Conservation (phyloP, 306 rosid species). For the Vachellia pachyceras region DNA sequence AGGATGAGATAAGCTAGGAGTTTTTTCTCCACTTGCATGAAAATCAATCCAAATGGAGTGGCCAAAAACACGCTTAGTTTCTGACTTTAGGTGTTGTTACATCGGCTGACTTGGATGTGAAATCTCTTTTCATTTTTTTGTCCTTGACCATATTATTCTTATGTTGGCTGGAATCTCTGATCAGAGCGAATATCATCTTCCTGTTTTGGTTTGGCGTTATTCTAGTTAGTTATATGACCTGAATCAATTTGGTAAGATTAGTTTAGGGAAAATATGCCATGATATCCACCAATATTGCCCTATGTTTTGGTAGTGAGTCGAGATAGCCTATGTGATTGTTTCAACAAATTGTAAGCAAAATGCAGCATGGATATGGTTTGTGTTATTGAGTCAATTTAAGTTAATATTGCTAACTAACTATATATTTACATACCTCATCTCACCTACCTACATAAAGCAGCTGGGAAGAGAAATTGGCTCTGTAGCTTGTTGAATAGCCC, state of each 20-base stretch:
- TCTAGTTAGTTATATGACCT: not conserved
- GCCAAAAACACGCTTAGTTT: no score
- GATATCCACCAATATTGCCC: not conserved
- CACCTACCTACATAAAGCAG: not conserved
- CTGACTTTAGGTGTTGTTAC: not conserved
- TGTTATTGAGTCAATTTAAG: not conserved
- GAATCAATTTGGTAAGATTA: not conserved
- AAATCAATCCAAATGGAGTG: no score
- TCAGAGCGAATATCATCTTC: not conserved
- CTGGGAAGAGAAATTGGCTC: not conserved
- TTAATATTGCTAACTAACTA: not conserved
- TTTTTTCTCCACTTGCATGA: no score
- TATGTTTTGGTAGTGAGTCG: not conserved
- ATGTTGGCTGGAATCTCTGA: not conserved
- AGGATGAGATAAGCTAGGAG: no score
- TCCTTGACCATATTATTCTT: not conserved
- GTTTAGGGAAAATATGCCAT: not conserved
- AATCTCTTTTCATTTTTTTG: not conserved
- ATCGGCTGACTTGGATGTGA: not conserved
- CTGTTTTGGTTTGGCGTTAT: not conserved
- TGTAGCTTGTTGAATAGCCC: not conserved
- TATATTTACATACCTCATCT: not conserved
- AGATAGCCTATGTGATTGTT: not conserved
- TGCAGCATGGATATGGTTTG: not conserved
- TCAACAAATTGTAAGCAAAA: not conserved